Percentiles rank a stretch among this genome's conserved stretches.
These are phyloP conservation scores for Gnomoniopsis sp. DNA, from an alignment of 2,329 filamentous ascomycete species.

Conservation along the genomic window DNA sequence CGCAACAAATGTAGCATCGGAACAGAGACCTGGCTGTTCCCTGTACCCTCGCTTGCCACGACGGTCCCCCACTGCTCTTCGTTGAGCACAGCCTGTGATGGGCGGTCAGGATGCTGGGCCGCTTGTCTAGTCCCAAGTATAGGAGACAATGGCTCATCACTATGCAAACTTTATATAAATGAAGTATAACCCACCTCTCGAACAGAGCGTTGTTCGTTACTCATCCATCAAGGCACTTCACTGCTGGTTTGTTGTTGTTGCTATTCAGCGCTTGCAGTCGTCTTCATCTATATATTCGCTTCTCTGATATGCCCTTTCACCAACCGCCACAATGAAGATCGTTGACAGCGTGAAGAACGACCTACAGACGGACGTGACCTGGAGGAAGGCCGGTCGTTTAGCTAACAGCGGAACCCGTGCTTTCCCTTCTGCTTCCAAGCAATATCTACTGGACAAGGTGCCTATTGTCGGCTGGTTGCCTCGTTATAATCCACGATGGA, in stretches of 20 bases:
- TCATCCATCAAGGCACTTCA: background rate
- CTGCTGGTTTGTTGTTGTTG: too few species aligned
- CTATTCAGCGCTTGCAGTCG: background rate
- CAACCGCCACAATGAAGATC: slow-evolving; percentile 20
- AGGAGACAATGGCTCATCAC: too few species aligned
- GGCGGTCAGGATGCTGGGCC: background rate
- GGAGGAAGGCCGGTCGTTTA: slow-evolving; percentile 31
- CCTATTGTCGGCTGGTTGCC: slow-evolving; percentile 63
- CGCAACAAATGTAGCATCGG: background rate
- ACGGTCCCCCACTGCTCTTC: background rate
- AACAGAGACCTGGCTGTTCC: background rate
- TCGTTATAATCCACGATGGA: slow-evolving; percentile 57
- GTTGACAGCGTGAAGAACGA: slow-evolving; percentile 28
- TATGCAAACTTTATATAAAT: too few species aligned
- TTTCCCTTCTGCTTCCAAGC: slow-evolving; percentile 49
- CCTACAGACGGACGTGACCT: slow-evolving; percentile 35
- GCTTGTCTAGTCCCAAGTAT: too few species aligned
- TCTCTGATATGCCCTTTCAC: background rate
- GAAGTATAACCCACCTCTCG: background rate
- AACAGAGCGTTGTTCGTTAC: background rate
- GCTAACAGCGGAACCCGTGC: slow-evolving; percentile 27
- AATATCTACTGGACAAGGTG: slow-evolving; percentile 58
- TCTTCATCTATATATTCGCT: background rate
- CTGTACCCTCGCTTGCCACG: background rate
- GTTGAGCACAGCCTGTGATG: background rate